Percentiles rank a stretch among this genome's conserved stretches.
Evolutionary conservation across 148 eudicot genomes (phyloP).

Genomic region (Talinum fruticosum): DNA sequence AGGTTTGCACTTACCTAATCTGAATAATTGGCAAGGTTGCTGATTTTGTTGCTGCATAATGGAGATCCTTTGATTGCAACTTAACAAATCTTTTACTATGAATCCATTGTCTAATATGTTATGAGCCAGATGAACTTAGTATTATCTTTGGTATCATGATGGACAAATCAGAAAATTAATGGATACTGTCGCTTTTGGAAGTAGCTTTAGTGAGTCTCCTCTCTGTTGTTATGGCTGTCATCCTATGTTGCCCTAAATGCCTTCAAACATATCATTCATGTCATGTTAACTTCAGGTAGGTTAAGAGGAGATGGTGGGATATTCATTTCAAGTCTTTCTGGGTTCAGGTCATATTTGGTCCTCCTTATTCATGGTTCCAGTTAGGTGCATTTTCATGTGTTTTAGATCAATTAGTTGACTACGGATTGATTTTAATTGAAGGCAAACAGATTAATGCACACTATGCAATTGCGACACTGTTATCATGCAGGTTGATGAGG

Average conservation of each 20-base stretch:
- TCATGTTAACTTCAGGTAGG: too few species aligned
- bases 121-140: neutral
- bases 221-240: neutral
- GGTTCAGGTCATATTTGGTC: neutral
- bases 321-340: neutral
- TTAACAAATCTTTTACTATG: constrained; percentile 31
- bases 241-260: neutral
- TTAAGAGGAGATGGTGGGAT: neutral
- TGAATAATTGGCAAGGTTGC: constrained; percentile 45
- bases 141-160: neutral
- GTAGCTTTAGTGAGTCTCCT: constrained; percentile 63
- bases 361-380: neutral
- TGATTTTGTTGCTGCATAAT: constrained; percentile 53
- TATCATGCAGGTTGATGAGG: too few species aligned
- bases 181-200: constrained; percentile 60
- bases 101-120: neutral
- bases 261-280: neutral
- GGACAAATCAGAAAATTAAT: constrained; percentile 52
- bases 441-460: too few species aligned
- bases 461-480: too few species aligned
- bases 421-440: too few species aligned
- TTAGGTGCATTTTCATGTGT: too few species aligned
- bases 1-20: constrained; percentile 12
- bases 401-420: too few species aligned
- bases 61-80: too few species aligned